Percentiles rank a stretch among this genome's conserved stretches.
These are phyloP conservation scores for Karstenula rhodostoma DNA, from an alignment of 2,329 filamentous ascomycete genomes.

Conservation along the genomic window DNA sequence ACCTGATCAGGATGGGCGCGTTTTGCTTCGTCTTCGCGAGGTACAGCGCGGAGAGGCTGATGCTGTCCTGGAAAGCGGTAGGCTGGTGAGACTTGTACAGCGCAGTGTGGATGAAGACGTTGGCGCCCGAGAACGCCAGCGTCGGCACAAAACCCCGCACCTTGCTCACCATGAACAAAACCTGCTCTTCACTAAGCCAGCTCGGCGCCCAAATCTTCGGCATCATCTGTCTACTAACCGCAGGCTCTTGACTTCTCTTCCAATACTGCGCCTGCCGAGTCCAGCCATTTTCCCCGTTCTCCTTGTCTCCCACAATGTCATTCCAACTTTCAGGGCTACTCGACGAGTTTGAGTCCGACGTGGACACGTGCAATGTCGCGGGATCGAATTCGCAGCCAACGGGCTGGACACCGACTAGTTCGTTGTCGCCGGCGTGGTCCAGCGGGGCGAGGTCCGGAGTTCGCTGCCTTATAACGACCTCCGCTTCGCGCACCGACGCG, in stretches of 20 bases:
- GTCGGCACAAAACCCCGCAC: slow-evolving; percentile 30
- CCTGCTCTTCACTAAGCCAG: slow-evolving; percentile 26
- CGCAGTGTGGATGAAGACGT: slow-evolving; percentile 34
- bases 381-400: not conserved
- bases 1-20: slow-evolving; percentile 23
- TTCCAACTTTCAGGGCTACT: slow-evolving; percentile 24
- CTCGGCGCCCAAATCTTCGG: slow-evolving; percentile 28
- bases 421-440: slow-evolving; percentile 12
- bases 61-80: slow-evolving; percentile 36
- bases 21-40: slow-evolving; percentile 33
- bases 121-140: slow-evolving; percentile 34
- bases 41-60: slow-evolving; percentile 34
- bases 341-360: not conserved
- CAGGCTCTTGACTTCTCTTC: slow-evolving; percentile 4
- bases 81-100: slow-evolving; percentile 33
- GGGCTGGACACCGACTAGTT: slow-evolving; percentile 4
- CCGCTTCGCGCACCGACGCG: slow-evolving; percentile 30
- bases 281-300: not conserved
- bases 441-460: slow-evolving; percentile 28
- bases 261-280: not conserved
- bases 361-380: slow-evolving; percentile 6
- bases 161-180: slow-evolving; percentile 22
- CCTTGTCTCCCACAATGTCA: not conserved
- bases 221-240: slow-evolving; percentile 8
- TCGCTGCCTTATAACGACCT: slow-evolving; percentile 35